Evolutionary conservation across 164 flowering plant genomes (phyloP).

Genomic region (Litsea cubeba): DNA sequence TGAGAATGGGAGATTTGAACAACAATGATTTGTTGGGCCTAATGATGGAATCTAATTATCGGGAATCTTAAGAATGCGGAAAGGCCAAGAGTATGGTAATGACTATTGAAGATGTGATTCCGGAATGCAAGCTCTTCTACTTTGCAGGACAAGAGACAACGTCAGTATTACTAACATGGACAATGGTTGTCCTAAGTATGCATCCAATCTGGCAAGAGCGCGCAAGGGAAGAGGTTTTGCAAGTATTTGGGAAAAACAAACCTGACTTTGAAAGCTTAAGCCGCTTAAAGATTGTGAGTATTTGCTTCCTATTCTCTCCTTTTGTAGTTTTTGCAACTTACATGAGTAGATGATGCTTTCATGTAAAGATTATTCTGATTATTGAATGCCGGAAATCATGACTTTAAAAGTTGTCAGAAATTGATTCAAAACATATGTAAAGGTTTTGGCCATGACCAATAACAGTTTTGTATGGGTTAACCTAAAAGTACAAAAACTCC

Average conservation of each 20-base stretch:
- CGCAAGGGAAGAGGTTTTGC: constrained; percentile 47
- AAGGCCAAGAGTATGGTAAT: no score
- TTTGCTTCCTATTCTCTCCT: neutral
- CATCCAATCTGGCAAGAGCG: constrained; percentile 44
- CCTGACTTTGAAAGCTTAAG: constrained; percentile 27
- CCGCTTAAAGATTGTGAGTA: constrained; percentile 8
- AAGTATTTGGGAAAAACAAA: constrained; percentile 18
- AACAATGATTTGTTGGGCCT: no score
- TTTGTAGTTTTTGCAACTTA: neutral
- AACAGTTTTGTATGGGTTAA: neutral
- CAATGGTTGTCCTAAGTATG: constrained; percentile 33
- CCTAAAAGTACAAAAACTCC: neutral
- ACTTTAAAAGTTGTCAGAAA: neutral
- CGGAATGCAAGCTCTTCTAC: constrained; percentile 33
- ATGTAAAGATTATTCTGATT: neutral
- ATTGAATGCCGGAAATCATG: neutral
- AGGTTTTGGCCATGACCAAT: neutral
- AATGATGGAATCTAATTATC: no score
- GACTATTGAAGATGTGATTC: constrained; percentile 35
- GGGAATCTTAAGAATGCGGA: no score
- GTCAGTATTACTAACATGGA: constrained; percentile 39
- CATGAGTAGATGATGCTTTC: neutral
- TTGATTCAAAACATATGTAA: neutral
- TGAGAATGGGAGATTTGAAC: no score
- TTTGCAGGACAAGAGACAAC: constrained; percentile 52